Evolutionary conservation across 495 filamentous ascomycete genomes (phyloP), one percentile per base, ranked within the genome.

Genomic region (Jackrogersella multiformis): DNA sequence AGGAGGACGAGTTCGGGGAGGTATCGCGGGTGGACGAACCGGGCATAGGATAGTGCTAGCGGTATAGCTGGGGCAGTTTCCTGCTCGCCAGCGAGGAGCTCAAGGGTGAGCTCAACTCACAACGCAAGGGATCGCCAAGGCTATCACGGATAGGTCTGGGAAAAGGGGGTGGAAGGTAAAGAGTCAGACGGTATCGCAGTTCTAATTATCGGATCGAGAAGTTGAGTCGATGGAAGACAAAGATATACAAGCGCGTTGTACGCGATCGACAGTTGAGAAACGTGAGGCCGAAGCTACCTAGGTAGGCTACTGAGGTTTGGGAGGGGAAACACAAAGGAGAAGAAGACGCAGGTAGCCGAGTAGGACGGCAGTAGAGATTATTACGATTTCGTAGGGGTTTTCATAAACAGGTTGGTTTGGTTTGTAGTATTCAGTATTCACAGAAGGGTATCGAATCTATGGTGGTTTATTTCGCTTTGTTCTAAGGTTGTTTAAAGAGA

Each of bases 1-100:
- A 66, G 52, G 62, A 62, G 55, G 72, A 74, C 59, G 73, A 67
- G 64, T 39, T 60, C 65, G 68, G 57, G 45, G 71, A 75, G 61
- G 67, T 70, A 48, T 74, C 73, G 70, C 68, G 73, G 70, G 55
- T 71, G 56, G 73, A 80, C 79, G 66, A 72, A 82, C 78, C 79
- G 72, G 79, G 78, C 79, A 82, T 81, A 78, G 79, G 80, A 72
- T 72, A 67, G 65, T 66, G 64, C 64, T 73, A 68, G 56, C 56
- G 67, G 58, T 38, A 51, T 24, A 18, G 66, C 63, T 67, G 70
- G 64, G 67, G 67, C 76, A 80, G 78, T 73, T 70, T 73, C 73
- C 78, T 76, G 80, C 78, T 74, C 75, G 66, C 64, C 70, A 71
- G 73, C 73, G 66, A 73, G 52, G 70, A 71, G 70, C 73, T 73